Percentiles rank a stretch among this genome's conserved stretches.
These are phyloP conservation scores for Diaporthe capsici DNA, from an alignment of 2,329 filamentous ascomycete genomes.

Conservation along the genomic window DNA sequence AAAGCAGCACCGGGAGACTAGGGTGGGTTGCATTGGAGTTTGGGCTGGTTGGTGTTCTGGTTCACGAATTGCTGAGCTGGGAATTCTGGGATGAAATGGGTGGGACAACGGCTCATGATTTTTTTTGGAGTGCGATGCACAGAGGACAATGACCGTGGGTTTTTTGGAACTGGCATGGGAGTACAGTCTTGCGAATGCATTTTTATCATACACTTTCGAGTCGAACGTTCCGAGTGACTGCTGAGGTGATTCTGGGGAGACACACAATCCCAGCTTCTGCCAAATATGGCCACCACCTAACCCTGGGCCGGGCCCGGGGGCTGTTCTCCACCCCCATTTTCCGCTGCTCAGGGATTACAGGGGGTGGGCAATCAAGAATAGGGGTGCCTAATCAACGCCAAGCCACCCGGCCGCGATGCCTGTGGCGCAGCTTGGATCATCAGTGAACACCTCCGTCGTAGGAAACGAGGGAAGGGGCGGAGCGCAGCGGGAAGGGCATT, in stretches of 20 bases:
- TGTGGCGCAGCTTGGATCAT: slow-evolving; percentile 17
- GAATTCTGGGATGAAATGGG: background rate
- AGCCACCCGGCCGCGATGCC: slow-evolving; percentile 3
- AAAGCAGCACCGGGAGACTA: too few species aligned
- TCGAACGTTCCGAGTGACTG: background rate
- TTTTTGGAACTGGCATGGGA: background rate
- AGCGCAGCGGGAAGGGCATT: slow-evolving; percentile 1
- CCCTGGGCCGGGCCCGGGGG: background rate
- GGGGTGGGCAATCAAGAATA: background rate
- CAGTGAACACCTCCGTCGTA: background rate
- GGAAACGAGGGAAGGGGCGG: slow-evolving; percentile 10
- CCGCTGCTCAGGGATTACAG: background rate
- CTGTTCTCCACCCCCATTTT: background rate
- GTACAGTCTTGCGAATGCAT: background rate
- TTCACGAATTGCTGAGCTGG: background rate
- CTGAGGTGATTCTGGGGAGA: background rate
- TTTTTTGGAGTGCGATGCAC: slow-evolving; percentile 3
- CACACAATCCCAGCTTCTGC: background rate
- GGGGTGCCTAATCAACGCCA: slow-evolving; percentile 10
- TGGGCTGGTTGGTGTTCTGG: background rate
- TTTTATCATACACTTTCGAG: background rate
- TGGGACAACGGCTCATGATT: background rate
- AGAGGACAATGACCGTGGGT: too few species aligned
- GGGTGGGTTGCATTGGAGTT: background rate
- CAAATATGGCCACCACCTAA: background rate